Percentiles rank a stretch among this genome's conserved stretches.
Conservation (phyloP, 768 basidiomycete genomes). For the Podaxis sp. region DNA sequence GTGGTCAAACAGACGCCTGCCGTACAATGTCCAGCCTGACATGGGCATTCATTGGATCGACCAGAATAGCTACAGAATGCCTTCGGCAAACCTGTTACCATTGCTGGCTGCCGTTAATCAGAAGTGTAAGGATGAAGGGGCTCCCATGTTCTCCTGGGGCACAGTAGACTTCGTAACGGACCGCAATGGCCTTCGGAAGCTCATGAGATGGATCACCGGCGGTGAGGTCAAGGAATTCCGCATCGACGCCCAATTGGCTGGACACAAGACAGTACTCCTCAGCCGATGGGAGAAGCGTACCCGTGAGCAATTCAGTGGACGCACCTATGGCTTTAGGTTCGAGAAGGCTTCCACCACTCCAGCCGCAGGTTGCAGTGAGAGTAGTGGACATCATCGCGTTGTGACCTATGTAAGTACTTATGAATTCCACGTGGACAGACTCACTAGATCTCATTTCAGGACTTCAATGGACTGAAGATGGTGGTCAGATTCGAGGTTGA, state of each 20-base stretch:
- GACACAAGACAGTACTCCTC: conserved; percentile 57
- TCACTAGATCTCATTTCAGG: conserved; percentile 33
- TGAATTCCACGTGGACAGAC: neutral
- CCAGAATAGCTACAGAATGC: conserved; percentile 54
- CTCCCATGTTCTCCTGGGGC: conserved; percentile 39
- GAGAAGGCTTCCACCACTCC: conserved; percentile 53
- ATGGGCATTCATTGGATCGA: conserved; percentile 49
- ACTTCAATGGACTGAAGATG: conserved; percentile 45
- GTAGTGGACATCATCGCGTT: conserved; percentile 61
- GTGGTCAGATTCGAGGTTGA: conserved; percentile 32
- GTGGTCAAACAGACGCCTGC: conserved; percentile 50
- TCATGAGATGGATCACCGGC: conserved; percentile 55
- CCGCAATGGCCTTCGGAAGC: conserved; percentile 64
- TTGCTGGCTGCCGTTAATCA: conserved; percentile 60
- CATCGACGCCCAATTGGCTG: conserved; percentile 67
- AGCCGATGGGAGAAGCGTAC: conserved; percentile 53
- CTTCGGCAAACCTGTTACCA: conserved; percentile 43
- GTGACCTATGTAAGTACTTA: conserved; percentile 55
- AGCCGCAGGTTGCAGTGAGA: conserved; percentile 47
- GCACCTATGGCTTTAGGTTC: conserved; percentile 60
- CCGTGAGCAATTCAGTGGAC: conserved; percentile 35
- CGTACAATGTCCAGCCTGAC: conserved; percentile 57
- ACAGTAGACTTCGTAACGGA: conserved; percentile 56
- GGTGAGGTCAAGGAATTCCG: conserved; percentile 51
- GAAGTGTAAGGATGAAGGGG: conserved; percentile 30